Evolutionary conservation across 257 asterid genomes (phyloP), one percentile per base, ranked within the genome.

Genomic region (Capsicum baccatum): DNA sequence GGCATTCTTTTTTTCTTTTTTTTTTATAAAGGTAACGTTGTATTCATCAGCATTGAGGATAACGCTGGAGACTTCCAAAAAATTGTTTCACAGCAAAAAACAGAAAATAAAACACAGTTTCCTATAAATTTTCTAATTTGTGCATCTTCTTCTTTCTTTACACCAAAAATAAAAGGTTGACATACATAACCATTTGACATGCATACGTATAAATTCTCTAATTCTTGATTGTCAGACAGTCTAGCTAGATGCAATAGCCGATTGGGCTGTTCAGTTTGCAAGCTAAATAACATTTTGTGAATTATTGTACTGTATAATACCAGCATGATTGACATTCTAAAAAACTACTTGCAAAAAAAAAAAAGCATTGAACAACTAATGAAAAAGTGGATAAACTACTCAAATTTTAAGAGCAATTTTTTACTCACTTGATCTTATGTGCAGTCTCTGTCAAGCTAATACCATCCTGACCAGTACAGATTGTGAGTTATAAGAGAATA

Each of bases 361-460:
- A 21, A 52, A 62, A 64, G 5, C 9, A 76, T 52, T 62, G 5
- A 52, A 14, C 81, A 52, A 8, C 26, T 76, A 52, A 50, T 50
- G 26, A 78, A 54, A 33, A 54, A 14, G 82, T 14, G 82, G 66
- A 33, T 78, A 48, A 78, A 76, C 15, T 26, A 78, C 13, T 54
- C 82, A 26, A 54, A 54, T 26, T 78, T 33, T 54, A 39, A 15
- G 50, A 54, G 54, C 54, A 8, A 78, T 13, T 26, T 26, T 78
- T 58, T 71, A 91, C 99, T 93, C 88, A 95, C 99, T 96, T 94
- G 81, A 95, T 87, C 85, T 84, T 91, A 85, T 96, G 99, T 26
- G 81, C 89, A 62, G 93, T 88, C 84, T 91, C 96, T 12, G 90
- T 91, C 90, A 94, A 91, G 92, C 91, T 90, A 90, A 96, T 88